Evolutionary conservation across 495 filamentous ascomycete species (phyloP), one percentile per base, ranked within the genome.

Genomic region (Penicillium malachiteum): DNA sequence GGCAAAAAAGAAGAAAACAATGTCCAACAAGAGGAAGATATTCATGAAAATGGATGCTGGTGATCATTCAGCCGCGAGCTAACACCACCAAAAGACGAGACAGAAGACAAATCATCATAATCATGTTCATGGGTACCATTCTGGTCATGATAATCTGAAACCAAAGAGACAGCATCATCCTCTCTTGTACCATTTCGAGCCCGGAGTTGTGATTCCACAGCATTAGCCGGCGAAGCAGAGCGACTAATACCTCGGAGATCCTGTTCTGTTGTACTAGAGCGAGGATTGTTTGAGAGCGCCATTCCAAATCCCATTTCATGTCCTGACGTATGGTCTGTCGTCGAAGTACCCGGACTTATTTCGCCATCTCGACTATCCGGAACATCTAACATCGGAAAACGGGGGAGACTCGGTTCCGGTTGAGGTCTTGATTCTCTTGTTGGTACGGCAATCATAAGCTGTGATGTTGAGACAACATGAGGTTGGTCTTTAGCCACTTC

Each of bases 51-150:
- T 3, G 54, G 31, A 43, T 48, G 34, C 4, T 31, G 40, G 44
- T 52, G 40, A 18, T 42, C 18, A 18, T 44, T 18, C 5, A 13
- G 5, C n/a, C 8, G 3, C 12, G 43, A 11, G 34, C 47, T 40
- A 21, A 48, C 54, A 38, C 61, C 69, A 32, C 67, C 56, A 52
- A 73, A 62, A 0, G 68, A 73, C 41, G 72, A 77, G 3, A 77
- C 66, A 31, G 69, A 71, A 12, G 73, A 76, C 39, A 71, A 39
- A 38, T 70, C 68, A 64, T 72, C 68, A 43, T 66, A 64, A 14
- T 60, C 59, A 10, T 54, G 43, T 11, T 50, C 60, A 35, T 57
- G 46, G 3, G 10, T 3, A 30, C 44, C 46, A 32, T 47, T 52
- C 10, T 55, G 50, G 1, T 54, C 60, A 54, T 60, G 58, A n/a